Evolutionary conservation across 108 stramenopile species (phyloP).

Genomic region (Fistulifera pelliculosa): DNA sequence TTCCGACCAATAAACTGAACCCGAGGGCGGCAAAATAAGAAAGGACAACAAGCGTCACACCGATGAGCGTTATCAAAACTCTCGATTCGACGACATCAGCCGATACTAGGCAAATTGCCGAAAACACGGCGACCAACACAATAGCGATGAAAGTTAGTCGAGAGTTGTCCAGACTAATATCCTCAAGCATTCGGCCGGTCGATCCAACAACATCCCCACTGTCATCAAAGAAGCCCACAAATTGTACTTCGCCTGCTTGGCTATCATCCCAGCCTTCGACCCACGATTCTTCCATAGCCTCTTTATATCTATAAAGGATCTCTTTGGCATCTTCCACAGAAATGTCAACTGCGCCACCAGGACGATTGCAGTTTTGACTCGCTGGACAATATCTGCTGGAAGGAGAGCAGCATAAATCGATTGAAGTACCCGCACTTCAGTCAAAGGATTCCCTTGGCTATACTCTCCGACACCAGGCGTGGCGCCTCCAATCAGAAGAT

Average conservation of each 20-base stretch:
- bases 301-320: conserved; percentile 27
- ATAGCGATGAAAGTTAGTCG: conserved; percentile 22
- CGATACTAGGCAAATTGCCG: conserved; percentile 22
- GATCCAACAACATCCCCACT: conserved; percentile 25
- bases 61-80: conserved; percentile 24
- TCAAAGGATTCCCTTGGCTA: conserved; percentile 15
- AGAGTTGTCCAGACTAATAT: conserved; percentile 30
- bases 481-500: conserved; percentile 25
- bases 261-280: conserved; percentile 28
- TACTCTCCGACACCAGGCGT: conserved; percentile 14
- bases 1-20: conserved; percentile 22
- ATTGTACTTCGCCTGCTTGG: conserved; percentile 21
- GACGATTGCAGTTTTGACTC: conserved; percentile 36
- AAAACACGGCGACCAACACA: conserved; percentile 27
- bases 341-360: conserved; percentile 23
- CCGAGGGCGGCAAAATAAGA: conserved; percentile 36
- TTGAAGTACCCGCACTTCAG: conserved; percentile 23
- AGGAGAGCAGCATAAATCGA: conserved; percentile 14
- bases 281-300: conserved; percentile 28
- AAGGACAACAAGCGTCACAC: conserved; percentile 26
- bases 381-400: conserved; percentile 25
- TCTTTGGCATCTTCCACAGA: conserved; percentile 30
- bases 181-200: conserved; percentile 23
- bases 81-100: conserved; percentile 28
- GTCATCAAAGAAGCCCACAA: conserved; percentile 29